Base-by-base conservation (phyloP, 306 rosid genomes). In the Sesbania bispinosa region DNA sequence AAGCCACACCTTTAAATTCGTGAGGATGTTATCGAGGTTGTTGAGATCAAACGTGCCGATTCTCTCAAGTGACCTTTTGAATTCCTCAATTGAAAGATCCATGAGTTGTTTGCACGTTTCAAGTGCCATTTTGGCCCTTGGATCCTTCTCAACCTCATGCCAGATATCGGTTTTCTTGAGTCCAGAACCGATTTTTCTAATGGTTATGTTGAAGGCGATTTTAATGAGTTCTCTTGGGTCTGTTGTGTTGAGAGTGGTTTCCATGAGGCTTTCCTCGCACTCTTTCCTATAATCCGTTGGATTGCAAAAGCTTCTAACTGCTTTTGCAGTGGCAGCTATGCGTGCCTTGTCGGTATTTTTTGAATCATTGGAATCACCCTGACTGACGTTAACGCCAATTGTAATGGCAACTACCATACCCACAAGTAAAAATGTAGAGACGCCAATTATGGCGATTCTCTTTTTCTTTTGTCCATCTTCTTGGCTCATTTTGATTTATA, bases 271-370 rank as follows among this genome's bases (percentile, higher is more conserved):
- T 1, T 48, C 21, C 13, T 67, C 67, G 16, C 98, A 89, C 5
- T 92, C 96, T 32, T 76, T 6, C 45, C 70, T 88, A 80, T 86
- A 89, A 67, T 82, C 82, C 0, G 95, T 89, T 4, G 92, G 80
- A 0, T 67, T 69, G 39, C 96, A 92, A 0, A 92, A 60, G 60
- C 76, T 24, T 42, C 79, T 60, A 10, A 93, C 83, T 0, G 92
- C 87, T 77, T 80, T 88, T 53, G 58, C 7, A 0, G 92, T 60
- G 2, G 89, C 13, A 6, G 81, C 29, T 0, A 77, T 14, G 0
- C 19, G 62, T 2, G 51, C 0, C 7, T 74, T 78, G 15, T 15
- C 63, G 3, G 51, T 50, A 4, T 24, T 20, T 0, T 29, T 13
- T 8, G 64, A 6, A 0, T 33, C 65, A 2, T 7, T 0, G 5